A percentile compares a stretch with the other conserved stretches of the same genome.
Conservation (phyloP, 2,329 filamentous ascomycete species). For the Grosmannia serpens region DNA sequence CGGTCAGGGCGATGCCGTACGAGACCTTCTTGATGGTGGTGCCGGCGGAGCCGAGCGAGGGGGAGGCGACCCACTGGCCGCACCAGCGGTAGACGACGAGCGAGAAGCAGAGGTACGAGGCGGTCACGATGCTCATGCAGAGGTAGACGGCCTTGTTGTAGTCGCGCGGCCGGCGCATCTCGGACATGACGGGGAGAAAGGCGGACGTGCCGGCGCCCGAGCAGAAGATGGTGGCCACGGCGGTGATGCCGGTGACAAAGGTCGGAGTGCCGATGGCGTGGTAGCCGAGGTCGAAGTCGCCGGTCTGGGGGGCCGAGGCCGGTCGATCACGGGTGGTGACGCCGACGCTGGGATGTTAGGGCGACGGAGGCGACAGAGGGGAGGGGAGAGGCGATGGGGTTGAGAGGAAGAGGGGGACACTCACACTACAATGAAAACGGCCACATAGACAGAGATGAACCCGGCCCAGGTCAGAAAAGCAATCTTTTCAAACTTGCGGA, state of each 20-base stretch:
- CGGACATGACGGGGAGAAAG: conserved; percentile 53
- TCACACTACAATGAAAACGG: conserved; percentile 37
- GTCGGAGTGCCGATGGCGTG: conserved; percentile 38
- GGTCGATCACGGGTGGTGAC: conserved; percentile 23
- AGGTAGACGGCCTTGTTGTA: conserved; percentile 44
- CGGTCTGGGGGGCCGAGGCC: conserved; percentile 25
- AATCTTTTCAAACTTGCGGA: conserved; percentile 27
- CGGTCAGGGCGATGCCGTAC: conserved; percentile 47
- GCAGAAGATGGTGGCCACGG: conserved; percentile 40
- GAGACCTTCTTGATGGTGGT: conserved; percentile 47
- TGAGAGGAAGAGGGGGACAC: not conserved
- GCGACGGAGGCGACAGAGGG: too few relatives aligned
- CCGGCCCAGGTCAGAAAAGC: conserved; percentile 38
- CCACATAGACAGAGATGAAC: conserved; percentile 46
- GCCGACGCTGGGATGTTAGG: conserved; percentile 21
- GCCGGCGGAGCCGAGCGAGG: conserved; percentile 41
- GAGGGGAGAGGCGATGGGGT: too few relatives aligned
- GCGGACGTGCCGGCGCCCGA: conserved; percentile 43
- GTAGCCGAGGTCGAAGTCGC: conserved; percentile 31
- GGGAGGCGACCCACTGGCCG: conserved; percentile 50
- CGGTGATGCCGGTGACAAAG: conserved; percentile 45
- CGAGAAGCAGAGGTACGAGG: conserved; percentile 38
- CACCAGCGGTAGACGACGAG: conserved; percentile 45
- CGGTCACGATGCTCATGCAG: conserved; percentile 36
- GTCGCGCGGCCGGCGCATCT: conserved; percentile 49